Evolutionary conservation across 1,284 basidiomycete species (phyloP).

Genomic region (Athelia sp.): DNA sequence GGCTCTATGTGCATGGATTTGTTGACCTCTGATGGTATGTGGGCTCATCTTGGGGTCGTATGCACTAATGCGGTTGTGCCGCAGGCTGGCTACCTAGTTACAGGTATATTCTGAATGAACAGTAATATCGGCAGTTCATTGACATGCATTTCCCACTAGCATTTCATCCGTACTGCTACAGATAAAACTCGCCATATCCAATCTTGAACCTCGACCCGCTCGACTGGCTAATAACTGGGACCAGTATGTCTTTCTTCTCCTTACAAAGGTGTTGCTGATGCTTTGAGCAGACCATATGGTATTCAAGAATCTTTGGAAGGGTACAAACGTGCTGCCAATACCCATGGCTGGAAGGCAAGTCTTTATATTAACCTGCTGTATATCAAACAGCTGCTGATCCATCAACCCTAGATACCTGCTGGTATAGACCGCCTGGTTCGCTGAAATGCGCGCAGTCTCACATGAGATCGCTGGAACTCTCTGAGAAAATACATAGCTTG

Average conservation of each 20-base stretch:
- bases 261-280: not conserved
- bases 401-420: slow-evolving; percentile 6
- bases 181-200: slow-evolving; percentile 58
- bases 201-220: slow-evolving; percentile 52
- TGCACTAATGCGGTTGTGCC: not conserved
- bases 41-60: not conserved
- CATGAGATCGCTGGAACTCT: too few species aligned
- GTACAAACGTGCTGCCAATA: slow-evolving; percentile 50
- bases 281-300: slow-evolving; percentile 37
- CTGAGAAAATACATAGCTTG: too few species aligned
- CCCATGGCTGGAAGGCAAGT: slow-evolving; percentile 55
- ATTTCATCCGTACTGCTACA: slow-evolving; percentile 58
- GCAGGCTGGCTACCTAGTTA: slow-evolving; percentile 63
- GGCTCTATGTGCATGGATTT: slow-evolving; percentile 69
- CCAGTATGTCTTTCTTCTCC: slow-evolving; percentile 15
- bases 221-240: slow-evolving; percentile 40
- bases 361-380: too few species aligned
- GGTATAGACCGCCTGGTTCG: slow-evolving; percentile 11
- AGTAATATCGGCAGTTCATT: not conserved
- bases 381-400: too few species aligned
- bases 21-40: slow-evolving; percentile 52
- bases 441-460: not conserved
- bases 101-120: slow-evolving; percentile 31
- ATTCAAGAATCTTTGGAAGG: slow-evolving; percentile 50
- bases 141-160: slow-evolving; percentile 24